These are phyloP conservation scores for Pneumocystis jirovecii DNA, from an alignment of 1,139 yeast species.

Conservation along the genomic window DNA sequence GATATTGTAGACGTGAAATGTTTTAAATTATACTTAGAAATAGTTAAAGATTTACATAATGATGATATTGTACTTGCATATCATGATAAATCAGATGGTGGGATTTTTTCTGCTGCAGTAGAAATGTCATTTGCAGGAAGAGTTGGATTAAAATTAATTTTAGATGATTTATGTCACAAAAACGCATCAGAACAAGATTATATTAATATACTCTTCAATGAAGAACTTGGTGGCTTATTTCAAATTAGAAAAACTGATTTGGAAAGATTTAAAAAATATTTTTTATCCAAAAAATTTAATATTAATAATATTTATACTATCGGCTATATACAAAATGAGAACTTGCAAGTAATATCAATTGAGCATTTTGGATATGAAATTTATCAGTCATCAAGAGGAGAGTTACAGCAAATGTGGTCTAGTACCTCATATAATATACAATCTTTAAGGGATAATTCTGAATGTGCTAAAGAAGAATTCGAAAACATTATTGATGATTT, in stretches of 20 bases:
- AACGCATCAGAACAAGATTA: slow-evolving; percentile 21
- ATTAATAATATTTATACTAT: slow-evolving; percentile 42
- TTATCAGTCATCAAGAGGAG: slow-evolving; percentile 45
- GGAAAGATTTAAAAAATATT: slow-evolving; percentile 39
- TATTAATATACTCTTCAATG: slow-evolving; percentile 47
- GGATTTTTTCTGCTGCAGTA: slow-evolving; percentile 63
- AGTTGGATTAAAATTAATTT: slow-evolving; percentile 48
- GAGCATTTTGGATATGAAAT: slow-evolving; percentile 33
- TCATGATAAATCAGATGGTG: slow-evolving; percentile 97
- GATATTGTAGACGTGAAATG: slow-evolving; percentile 54
- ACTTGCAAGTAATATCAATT: slow-evolving; percentile 40
- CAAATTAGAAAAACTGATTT: slow-evolving; percentile 49
- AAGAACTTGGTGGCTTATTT: slow-evolving; percentile 94
- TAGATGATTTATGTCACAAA: slow-evolving; percentile 8
- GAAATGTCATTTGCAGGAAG: slow-evolving; percentile 98
- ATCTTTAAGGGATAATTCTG: slow-evolving; percentile 85
- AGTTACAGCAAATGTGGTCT: slow-evolving; percentile 73
- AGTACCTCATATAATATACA: slow-evolving; percentile 84
- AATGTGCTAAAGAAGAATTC: slow-evolving; percentile 75
- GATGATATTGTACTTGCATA: slow-evolving; percentile 62
- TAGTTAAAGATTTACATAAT: slow-evolving; percentile 56
- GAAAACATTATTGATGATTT: slow-evolving; percentile 55
- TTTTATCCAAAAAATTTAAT: slow-evolving; percentile 45
- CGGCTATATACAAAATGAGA: slow-evolving; percentile 43
- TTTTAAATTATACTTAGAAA: slow-evolving; percentile 54